A percentile compares a stretch with the other conserved stretches of the same genome.
These are phyloP conservation scores for Gentiana macrophylla DNA, from an alignment of 257 asterid genomes.

Conservation along the genomic window DNA sequence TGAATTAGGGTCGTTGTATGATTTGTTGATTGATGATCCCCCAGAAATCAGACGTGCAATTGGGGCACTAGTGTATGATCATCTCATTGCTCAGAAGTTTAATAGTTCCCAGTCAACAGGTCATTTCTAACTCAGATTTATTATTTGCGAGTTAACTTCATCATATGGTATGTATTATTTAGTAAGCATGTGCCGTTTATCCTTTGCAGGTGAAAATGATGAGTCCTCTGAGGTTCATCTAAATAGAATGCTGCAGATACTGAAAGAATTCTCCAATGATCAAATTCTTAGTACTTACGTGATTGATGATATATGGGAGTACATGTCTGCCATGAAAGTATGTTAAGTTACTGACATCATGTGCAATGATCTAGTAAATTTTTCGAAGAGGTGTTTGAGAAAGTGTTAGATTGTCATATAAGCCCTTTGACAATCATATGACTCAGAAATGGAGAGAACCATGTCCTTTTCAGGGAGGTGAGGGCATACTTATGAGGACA, in stretches of 20 bases:
- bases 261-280: constrained; percentile 82
- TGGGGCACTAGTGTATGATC: constrained; percentile 90
- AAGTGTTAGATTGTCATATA: too few species aligned
- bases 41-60: constrained; percentile 94
- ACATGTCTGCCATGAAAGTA: constrained; percentile 99
- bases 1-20: constrained; percentile 91
- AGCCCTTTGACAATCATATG: too few species aligned
- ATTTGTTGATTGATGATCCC: constrained; percentile 88
- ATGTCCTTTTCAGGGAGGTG: too few species aligned
- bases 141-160: constrained; percentile 1
- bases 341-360: constrained; percentile 9
- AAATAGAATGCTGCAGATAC: constrained; percentile 77
- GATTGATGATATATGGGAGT: constrained; percentile 97
- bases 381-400: too few species aligned
- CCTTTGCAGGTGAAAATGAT: constrained; percentile 45
- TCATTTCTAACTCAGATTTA: constrained; percentile 11
- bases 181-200: neutral
- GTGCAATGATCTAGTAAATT: too few species aligned
- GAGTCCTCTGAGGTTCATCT: constrained; percentile 79
- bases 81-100: constrained; percentile 90
- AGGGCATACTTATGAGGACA: too few species aligned
- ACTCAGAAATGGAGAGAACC: too few species aligned
- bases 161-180: neutral
- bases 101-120: constrained; percentile 76
- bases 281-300: constrained; percentile 83